A percentile compares a stretch with the other conserved stretches of the same genome.
Evolutionary conservation across 2,329 filamentous ascomycete genomes (phyloP).

Genomic region (Phyllosticta citriasiana): DNA sequence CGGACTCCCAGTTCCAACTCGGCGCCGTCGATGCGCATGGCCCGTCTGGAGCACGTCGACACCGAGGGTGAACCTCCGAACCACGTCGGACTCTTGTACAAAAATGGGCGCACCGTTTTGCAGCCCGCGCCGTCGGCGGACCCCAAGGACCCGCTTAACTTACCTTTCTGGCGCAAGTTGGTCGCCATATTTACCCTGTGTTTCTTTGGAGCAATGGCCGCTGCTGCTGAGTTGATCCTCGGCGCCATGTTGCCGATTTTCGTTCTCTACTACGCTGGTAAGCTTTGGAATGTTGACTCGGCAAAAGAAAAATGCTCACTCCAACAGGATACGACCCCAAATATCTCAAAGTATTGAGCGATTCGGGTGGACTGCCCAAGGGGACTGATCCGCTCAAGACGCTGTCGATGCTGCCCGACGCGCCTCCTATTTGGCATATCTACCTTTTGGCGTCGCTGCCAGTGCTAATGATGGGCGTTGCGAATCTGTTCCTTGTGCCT

Average conservation of each 20-base stretch:
- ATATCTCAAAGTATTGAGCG: slow-evolving; percentile 10
- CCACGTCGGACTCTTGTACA: not conserved
- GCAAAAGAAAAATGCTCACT: no score
- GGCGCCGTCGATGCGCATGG: not conserved
- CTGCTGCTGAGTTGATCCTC: slow-evolving; percentile 20
- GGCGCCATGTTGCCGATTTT: slow-evolving; percentile 23
- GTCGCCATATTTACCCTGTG: slow-evolving; percentile 12
- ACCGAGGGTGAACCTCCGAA: not conserved
- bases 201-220: slow-evolving; percentile 19
- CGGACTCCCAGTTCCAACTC: not conserved
- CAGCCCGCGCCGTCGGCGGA: slow-evolving; percentile 11
- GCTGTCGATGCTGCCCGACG: slow-evolving; percentile 8
- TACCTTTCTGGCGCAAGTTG: slow-evolving; percentile 12
- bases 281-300: no score
- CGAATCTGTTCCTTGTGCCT: slow-evolving; percentile 20
- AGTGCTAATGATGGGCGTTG: slow-evolving; percentile 20
- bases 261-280: slow-evolving; percentile 18
- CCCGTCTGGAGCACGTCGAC: not conserved
- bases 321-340: slow-evolving; percentile 10
- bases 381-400: slow-evolving; percentile 6
- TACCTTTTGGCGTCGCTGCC: slow-evolving; percentile 21
- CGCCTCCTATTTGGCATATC: slow-evolving; percentile 20
- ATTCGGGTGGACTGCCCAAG: slow-evolving; percentile 8
- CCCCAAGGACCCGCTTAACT: slow-evolving; percentile 15
- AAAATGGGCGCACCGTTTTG: slow-evolving; percentile 11